phyloP scores from a whole-genome alignment of 2,329 filamentous ascomycete species.

The Fusarium oligoseptatum region DNA sequence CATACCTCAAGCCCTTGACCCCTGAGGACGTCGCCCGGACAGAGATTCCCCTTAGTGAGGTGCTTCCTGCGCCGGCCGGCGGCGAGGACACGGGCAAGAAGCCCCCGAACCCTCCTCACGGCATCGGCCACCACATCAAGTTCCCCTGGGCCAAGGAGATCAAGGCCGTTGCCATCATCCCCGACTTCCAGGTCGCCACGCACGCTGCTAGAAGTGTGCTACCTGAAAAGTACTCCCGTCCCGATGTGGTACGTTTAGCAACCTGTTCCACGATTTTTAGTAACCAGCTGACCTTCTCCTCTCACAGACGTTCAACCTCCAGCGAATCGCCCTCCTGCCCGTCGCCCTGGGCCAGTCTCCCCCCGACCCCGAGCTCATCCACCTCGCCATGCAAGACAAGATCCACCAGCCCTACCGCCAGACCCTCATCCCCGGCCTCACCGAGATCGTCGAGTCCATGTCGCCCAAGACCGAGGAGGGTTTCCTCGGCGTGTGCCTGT shows the following conservation, averaged over 20 bases:
- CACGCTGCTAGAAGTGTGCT: conserved; percentile 90
- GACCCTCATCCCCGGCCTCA: conserved; percentile 89
- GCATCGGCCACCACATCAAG: conserved; percentile 96
- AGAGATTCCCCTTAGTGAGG: conserved; percentile 95
- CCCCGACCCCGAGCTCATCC: conserved; percentile 93
- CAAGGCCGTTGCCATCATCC: conserved; percentile 96
- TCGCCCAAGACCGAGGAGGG: conserved; percentile 89
- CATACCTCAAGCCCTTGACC: conserved; percentile 92
- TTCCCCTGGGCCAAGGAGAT: conserved; percentile 95
- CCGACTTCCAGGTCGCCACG: conserved; percentile 95
- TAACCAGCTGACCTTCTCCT: conserved; percentile 28
- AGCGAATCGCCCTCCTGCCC: conserved; percentile 90
- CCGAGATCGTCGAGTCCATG: conserved; percentile 91
- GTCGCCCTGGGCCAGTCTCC: conserved; percentile 91
- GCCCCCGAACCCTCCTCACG: conserved; percentile 88
- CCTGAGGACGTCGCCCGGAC: conserved; percentile 90
- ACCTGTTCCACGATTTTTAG: background rate
- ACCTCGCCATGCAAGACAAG: conserved; percentile 98
- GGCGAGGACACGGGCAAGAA: conserved; percentile 89
- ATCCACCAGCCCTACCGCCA: conserved; percentile 97
- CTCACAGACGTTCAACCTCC: conserved; percentile 88
- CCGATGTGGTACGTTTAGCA: conserved; percentile 76
- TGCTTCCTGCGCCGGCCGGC: conserved; percentile 89
- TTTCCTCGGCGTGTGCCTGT: conserved; percentile 92
- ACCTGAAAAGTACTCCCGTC: conserved; percentile 81